These are phyloP conservation scores for Paramarasmius palmivorus DNA, from an alignment of 1,284 basidiomycete genomes.

Conservation along the genomic window DNA sequence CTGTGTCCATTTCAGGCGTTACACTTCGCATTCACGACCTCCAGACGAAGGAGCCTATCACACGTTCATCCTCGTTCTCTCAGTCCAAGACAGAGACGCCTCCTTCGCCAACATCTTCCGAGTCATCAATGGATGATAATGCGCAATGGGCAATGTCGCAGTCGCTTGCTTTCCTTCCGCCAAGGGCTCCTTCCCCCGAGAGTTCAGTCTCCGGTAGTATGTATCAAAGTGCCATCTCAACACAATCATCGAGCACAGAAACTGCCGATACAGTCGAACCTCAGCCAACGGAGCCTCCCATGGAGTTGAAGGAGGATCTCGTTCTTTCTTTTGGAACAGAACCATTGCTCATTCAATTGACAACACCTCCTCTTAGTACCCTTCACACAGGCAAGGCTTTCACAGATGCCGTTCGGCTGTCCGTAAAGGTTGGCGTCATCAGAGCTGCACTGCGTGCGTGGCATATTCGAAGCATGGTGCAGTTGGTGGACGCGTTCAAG, in stretches of 20 bases:
- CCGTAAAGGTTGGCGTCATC: conserved; percentile 48
- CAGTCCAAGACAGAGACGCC: conserved; percentile 20
- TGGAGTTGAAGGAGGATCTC: conserved; percentile 34
- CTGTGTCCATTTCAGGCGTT: conserved; percentile 28
- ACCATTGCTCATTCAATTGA: conserved; percentile 54
- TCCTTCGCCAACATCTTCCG: conserved; percentile 44
- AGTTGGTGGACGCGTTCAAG: conserved; percentile 39
- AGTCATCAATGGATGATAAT: conserved; percentile 65
- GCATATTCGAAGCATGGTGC: conserved; percentile 50
- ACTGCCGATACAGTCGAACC: neutral
- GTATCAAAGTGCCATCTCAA: conserved; percentile 74
- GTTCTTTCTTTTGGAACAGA: conserved; percentile 59
- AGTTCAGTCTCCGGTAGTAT: conserved; percentile 55
- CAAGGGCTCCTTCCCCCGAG: conserved; percentile 42
- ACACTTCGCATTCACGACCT: conserved; percentile 30
- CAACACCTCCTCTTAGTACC: conserved; percentile 39
- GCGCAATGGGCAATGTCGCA: conserved; percentile 71
- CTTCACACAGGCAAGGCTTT: conserved; percentile 9
- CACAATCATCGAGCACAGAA: conserved; percentile 12
- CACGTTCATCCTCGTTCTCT: conserved; percentile 39
- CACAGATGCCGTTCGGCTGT: conserved; percentile 31
- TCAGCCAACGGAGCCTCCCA: neutral
- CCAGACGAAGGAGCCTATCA: neutral
- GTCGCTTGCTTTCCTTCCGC: conserved; percentile 62
- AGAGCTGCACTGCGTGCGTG: conserved; percentile 52